phyloP scores from a whole-genome alignment of 2,329 filamentous ascomycete species.

The Teratosphaeria viscida region DNA sequence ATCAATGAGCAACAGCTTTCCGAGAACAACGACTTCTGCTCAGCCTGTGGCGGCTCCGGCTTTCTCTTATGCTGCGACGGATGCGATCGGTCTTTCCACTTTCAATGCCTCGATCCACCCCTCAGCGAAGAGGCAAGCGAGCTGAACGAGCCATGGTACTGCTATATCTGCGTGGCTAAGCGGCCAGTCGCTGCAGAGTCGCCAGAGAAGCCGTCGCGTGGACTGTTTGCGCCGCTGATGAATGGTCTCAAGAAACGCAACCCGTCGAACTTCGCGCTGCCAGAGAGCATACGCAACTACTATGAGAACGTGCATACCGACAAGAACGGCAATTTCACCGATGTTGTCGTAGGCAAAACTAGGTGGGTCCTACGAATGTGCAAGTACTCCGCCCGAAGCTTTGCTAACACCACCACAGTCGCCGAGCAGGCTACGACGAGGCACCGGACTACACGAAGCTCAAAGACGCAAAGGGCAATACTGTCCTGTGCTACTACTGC shows the following conservation, averaged over 20 bases:
- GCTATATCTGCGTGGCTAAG: conserved; percentile 55
- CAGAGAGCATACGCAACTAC: conserved; percentile 57
- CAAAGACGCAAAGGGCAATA: conserved; percentile 60
- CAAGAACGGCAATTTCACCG: conserved; percentile 70
- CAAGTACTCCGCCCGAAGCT: background rate
- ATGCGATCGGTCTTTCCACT: conserved; percentile 83
- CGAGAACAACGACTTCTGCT: conserved; percentile 83
- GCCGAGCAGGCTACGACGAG: conserved; percentile 36
- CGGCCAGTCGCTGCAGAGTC: conserved; percentile 18
- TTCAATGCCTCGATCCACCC: conserved; percentile 75
- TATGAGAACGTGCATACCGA: conserved; percentile 74
- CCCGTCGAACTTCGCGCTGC: conserved; percentile 43
- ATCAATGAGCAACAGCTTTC: conserved; percentile 29
- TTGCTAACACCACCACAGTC: conserved; percentile 10
- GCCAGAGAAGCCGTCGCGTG: conserved; percentile 26
- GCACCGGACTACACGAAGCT: conserved; percentile 22
- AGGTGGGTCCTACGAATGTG: conserved; percentile 38
- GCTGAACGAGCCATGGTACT: conserved; percentile 67
- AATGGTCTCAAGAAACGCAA: conserved; percentile 32
- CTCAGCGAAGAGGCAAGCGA: conserved; percentile 40
- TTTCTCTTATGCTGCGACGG: conserved; percentile 89
- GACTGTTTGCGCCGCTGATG: conserved; percentile 55
- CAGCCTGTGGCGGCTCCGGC: conserved; percentile 72
- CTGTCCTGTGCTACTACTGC: conserved; percentile 70
- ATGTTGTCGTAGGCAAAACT: conserved; percentile 47